Conservation (phyloP, 2,329 filamentous ascomycete species). For the Pseudogymnoascus verrucosus region DNA sequence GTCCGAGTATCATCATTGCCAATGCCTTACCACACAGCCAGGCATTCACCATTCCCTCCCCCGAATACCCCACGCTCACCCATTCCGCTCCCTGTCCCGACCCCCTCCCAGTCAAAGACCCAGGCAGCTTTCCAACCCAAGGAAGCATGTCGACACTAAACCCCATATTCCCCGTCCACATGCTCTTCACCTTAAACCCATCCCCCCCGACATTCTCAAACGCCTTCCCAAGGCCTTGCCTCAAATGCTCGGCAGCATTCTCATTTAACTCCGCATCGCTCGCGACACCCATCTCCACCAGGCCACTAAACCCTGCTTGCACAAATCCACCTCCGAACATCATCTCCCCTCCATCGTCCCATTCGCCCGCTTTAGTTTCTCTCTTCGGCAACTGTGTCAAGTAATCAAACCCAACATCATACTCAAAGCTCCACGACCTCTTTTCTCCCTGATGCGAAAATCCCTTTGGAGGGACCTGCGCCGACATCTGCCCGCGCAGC, state of each 20-base stretch:
- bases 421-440: conserved; percentile 50
- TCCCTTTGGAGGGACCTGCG: conserved; percentile 34
- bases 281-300: conserved; percentile 39
- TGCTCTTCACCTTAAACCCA: conserved; percentile 27
- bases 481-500: conserved; percentile 41
- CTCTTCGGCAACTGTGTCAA: conserved; percentile 44
- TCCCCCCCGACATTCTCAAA: conserved; percentile 27
- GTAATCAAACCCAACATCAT: conserved; percentile 56
- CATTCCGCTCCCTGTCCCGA: conserved; percentile 31
- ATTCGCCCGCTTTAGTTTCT: not conserved
- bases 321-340: conserved; percentile 48
- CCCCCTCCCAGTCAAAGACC: conserved; percentile 23
- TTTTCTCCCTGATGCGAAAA: conserved; percentile 30
- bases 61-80: conserved; percentile 44
- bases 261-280: conserved; percentile 38
- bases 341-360: conserved; percentile 34
- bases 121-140: conserved; percentile 39
- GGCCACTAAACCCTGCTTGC: conserved; percentile 33
- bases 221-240: conserved; percentile 35
- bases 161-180: conserved; percentile 44
- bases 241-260: conserved; percentile 31
- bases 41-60: conserved; percentile 46
- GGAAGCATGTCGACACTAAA: conserved; percentile 42
- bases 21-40: conserved; percentile 44
- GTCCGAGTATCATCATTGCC: conserved; percentile 38